Evolutionary conservation across 768 basidiomycete species (phyloP), one percentile per base, ranked within the genome.

Genomic region (Pleurotus pulmonarius): DNA sequence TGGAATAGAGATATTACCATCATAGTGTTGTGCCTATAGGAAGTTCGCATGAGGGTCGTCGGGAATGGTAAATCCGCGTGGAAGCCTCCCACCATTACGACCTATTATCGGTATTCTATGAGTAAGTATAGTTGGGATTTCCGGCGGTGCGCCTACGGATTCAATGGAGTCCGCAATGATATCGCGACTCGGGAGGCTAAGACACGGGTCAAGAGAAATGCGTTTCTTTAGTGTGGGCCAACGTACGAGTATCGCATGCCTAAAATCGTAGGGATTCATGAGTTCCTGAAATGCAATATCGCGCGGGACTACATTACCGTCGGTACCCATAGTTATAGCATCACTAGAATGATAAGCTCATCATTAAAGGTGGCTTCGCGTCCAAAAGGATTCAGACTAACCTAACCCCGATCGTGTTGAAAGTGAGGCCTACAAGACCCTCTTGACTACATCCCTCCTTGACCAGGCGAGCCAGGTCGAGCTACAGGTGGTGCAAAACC

Each of bases 91-190:
- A 85, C 85, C 78, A 83, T 75, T 40, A 82, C 77, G 56, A 87
- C 83, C 81, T 85, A 60, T 20, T 12, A 24, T 20, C 4, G 15
- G 37, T 53, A 25, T 13, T 11, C 4, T 8, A 51, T 25, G 22
- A 26, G 55, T 18, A 29, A 24, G 11, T 53, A 60, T 43, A 58
- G 56, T 34, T 44, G 38, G 13, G 13, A 18, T 26, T 39, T 47
- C 47, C 41, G 15, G 5, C 34, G 46, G 47, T 16, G 41, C 46
- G 39, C 77, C 60, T 68, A 89, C 88, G 49, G 89, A 83, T 74
- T 94, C 92, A 57, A 94, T 86, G 12, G 91, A 92, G 65, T 94
- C 92, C 13, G 93, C 92, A 57, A 95, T 95, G 49, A 94, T 70
- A 66, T 95, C 92, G 48, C 92, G 88, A 74, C 83, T 90, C 11